Evolutionary conservation across 352 stramenopile genomes (phyloP), one percentile per base, ranked within the genome.

Genomic region (Thraustochytrium sp.): DNA sequence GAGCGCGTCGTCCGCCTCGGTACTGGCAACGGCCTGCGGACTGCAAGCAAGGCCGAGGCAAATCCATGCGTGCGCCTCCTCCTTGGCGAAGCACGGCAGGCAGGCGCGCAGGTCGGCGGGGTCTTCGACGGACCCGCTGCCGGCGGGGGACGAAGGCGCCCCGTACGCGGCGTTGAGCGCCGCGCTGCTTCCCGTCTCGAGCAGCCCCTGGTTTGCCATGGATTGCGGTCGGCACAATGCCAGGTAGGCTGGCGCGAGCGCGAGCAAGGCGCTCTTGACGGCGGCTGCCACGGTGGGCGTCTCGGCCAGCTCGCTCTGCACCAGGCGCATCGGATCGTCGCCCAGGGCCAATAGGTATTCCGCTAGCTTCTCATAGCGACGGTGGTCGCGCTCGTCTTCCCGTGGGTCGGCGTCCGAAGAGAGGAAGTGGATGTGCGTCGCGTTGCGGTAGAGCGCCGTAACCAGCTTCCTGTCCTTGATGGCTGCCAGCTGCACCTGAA

Each of bases 401-500:
- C 23, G 5, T 8, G 54, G 8, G 8, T 37, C 31, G 8, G 54
- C 54, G 23, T 63, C 54, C 5, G 5, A 21, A 63, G 5, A 23
- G 8, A n/a, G 5, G 5, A 23, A 23, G 5, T 74, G 8, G 38
- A 54, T 21, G n/a, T 56, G 5, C 21, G 42, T 54, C 26, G 62
- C 62, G 62, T 5, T 74, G 31, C 36, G 42, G 48, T 74, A 74
- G 8, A 74, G 9, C 8, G 62, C 62, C 9, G 62, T 23, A 11
- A 74, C 26, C 8, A 74, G 62, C 8, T 54, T 74, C 13, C 23
- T 74, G n/a, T 74, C 62, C 29, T 74, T 74, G 62, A 74, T 18
- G 42, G 31, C 38, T 74, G n/a, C 62, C 8, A 74, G 62, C 62
- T 74, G 62, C 21, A 74, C 29, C 8, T 74, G 62, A 0, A 74